phyloP scores from a whole-genome alignment of 768 basidiomycete species.

The Stropharia rugosoannulata region DNA sequence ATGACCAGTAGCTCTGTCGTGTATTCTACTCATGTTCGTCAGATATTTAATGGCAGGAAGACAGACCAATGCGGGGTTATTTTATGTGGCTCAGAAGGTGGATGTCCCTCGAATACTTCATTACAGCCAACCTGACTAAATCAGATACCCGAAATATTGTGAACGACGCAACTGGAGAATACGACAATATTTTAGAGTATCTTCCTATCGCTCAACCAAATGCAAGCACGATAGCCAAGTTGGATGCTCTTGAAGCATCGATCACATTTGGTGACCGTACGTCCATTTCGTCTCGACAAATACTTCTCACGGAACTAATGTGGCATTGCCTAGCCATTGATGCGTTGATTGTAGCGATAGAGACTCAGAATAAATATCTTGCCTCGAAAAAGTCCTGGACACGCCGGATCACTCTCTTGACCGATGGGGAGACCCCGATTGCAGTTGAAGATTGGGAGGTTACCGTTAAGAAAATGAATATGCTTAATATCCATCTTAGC shows the following conservation, averaged over 20 bases:
- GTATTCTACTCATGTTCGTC: background rate
- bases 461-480: slow-evolving; percentile 64
- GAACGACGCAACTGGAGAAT: slow-evolving; percentile 60
- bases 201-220: slow-evolving; percentile 70
- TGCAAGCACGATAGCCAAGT: slow-evolving; percentile 60
- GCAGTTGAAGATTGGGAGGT: slow-evolving; percentile 76
- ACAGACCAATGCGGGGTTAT: slow-evolving; percentile 94
- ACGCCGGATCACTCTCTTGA: slow-evolving; percentile 78
- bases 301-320: background rate
- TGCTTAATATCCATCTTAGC: slow-evolving; percentile 54
- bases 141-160: slow-evolving; percentile 68
- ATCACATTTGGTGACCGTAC: slow-evolving; percentile 63
- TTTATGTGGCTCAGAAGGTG: slow-evolving; percentile 80
- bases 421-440: slow-evolving; percentile 79
- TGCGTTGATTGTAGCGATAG: slow-evolving; percentile 81
- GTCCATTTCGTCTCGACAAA: slow-evolving; percentile 20
- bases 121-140: background rate
- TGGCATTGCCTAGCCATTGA: slow-evolving; percentile 63
- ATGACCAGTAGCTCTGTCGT: slow-evolving; percentile 2
- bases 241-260: slow-evolving; percentile 60
- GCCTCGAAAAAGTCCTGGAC: slow-evolving; percentile 80
- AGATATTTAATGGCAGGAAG: slow-evolving; percentile 92
- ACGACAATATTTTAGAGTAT: slow-evolving; percentile 72
- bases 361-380: slow-evolving; percentile 72
- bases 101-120: background rate